Percentiles rank a stretch among this genome's conserved stretches.
These are phyloP conservation scores for Penicillium griseofulvum DNA, from an alignment of 2,329 filamentous ascomycete genomes.

Conservation along the genomic window DNA sequence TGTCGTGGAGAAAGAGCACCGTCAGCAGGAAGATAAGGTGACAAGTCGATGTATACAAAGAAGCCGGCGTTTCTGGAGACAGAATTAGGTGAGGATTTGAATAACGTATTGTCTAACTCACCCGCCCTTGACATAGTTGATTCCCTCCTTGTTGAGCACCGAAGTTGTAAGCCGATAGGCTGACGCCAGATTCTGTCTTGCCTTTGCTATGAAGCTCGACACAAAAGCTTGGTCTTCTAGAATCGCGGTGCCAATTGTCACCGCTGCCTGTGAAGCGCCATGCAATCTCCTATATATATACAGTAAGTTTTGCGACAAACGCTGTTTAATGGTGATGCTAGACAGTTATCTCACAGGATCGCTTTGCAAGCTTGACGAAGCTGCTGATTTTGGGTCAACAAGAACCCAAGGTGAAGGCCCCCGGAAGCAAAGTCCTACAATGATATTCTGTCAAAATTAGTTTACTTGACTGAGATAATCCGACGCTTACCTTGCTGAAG, in stretches of 20 bases:
- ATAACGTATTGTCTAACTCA: constrained; percentile 9
- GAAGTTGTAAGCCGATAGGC: constrained; percentile 31
- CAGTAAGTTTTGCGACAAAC: background rate
- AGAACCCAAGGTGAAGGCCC: constrained; percentile 30
- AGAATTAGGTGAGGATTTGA: background rate
- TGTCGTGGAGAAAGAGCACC: constrained; percentile 23
- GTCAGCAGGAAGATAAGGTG: constrained; percentile 38
- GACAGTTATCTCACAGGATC: constrained; percentile 18
- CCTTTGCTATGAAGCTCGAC: constrained; percentile 27
- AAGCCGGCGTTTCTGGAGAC: constrained; percentile 44
- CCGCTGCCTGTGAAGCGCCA: constrained; percentile 24
- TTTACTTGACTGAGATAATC: constrained; percentile 21
- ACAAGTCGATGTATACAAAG: constrained; percentile 47
- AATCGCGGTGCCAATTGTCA: constrained; percentile 31
- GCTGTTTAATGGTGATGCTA: background rate
- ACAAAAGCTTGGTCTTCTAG: constrained; percentile 39
- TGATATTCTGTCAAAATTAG: constrained; percentile 34
- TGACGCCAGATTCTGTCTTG: constrained; percentile 22
- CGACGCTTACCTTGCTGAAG: constrained; percentile 34
- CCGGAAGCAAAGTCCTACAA: constrained; percentile 32
- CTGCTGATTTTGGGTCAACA: constrained; percentile 25
- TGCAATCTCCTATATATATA: constrained; percentile 27
- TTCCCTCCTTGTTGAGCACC: constrained; percentile 36
- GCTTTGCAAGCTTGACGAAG: constrained; percentile 29
- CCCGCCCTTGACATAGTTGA: constrained; percentile 39